Evolutionary conservation across 208 protist genomes (phyloP).

Genomic region (Porcisia hertigi): DNA sequence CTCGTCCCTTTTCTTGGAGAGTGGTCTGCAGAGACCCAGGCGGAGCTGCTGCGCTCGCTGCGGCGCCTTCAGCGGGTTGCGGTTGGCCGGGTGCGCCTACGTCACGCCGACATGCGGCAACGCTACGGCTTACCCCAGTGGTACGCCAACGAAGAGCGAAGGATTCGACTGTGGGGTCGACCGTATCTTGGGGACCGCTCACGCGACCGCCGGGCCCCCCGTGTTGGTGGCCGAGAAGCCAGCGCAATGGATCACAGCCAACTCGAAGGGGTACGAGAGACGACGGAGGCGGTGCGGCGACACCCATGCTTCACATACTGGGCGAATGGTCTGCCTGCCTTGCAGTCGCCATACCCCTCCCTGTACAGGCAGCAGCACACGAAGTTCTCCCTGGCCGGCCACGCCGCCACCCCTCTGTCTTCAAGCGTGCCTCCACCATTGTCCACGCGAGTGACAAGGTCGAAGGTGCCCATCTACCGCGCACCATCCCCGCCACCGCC

Average conservation of each 20-base stretch:
- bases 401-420: neutral
- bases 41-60: constrained; percentile 50
- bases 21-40: constrained; percentile 35
- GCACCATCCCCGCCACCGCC: constrained; percentile 10
- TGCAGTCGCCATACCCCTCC: constrained; percentile 8
- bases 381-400: neutral
- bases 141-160: constrained; percentile 28
- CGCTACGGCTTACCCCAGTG: constrained; percentile 40
- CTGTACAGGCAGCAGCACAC: constrained; percentile 2
- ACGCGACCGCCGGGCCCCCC: neutral
- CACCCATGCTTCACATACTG: constrained; percentile 31
- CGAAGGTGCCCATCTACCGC: constrained; percentile 16
- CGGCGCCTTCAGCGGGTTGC: constrained; percentile 55
- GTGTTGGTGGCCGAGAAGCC: neutral
- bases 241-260: neutral
- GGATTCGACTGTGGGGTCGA: constrained; percentile 20
- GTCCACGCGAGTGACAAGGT: neutral
- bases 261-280: neutral
- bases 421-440: constrained; percentile 8
- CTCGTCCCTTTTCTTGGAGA: constrained; percentile 21
- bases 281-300: constrained; percentile 13
- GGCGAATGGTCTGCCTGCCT: neutral
- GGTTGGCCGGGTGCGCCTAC: constrained; percentile 35
- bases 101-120: neutral
- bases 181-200: constrained; percentile 8